Percentiles rank a stretch among this genome's conserved stretches.
Conservation (phyloP, 1,139 yeast species). For the Saccharomyces uvarum region DNA sequence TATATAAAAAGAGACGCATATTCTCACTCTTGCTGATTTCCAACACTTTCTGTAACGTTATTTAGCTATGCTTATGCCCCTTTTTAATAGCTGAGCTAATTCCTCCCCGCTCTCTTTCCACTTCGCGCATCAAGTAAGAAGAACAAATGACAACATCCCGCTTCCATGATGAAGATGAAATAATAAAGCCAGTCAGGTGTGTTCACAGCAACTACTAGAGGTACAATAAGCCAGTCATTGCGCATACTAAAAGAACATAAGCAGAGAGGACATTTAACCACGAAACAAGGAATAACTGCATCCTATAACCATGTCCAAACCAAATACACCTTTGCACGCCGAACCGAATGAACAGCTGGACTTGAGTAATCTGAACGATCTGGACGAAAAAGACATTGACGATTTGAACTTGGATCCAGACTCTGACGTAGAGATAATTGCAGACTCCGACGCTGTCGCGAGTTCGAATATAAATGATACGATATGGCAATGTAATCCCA, state of each 20-base stretch:
- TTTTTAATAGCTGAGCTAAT: neutral
- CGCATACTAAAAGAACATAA: neutral
- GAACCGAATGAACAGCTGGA: slow-evolving; percentile 40
- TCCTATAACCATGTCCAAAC: slow-evolving; percentile 23
- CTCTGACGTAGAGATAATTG: slow-evolving; percentile 17
- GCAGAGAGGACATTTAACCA: neutral
- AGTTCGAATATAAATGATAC: slow-evolving; percentile 13
- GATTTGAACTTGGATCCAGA: slow-evolving; percentile 31
- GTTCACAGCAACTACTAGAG: neutral
- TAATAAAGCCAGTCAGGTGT: neutral
- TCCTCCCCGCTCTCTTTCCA: neutral
- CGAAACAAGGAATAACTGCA: neutral
- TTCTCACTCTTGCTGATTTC: neutral
- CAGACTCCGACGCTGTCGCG: neutral
- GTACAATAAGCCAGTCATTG: neutral
- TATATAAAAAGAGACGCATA: neutral
- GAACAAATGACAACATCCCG: neutral
- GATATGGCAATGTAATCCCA: slow-evolving; percentile 15
- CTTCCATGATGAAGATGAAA: neutral
- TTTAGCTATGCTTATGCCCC: neutral
- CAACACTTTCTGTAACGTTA: neutral
- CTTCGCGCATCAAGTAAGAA: neutral
- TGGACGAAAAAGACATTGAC: slow-evolving; percentile 27
- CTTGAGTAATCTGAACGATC: slow-evolving; percentile 26
- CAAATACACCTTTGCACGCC: slow-evolving; percentile 45